These are phyloP conservation scores for Eimeria brunetti DNA, from an alignment of 169 alveolate species.

Conservation along the genomic window DNA sequence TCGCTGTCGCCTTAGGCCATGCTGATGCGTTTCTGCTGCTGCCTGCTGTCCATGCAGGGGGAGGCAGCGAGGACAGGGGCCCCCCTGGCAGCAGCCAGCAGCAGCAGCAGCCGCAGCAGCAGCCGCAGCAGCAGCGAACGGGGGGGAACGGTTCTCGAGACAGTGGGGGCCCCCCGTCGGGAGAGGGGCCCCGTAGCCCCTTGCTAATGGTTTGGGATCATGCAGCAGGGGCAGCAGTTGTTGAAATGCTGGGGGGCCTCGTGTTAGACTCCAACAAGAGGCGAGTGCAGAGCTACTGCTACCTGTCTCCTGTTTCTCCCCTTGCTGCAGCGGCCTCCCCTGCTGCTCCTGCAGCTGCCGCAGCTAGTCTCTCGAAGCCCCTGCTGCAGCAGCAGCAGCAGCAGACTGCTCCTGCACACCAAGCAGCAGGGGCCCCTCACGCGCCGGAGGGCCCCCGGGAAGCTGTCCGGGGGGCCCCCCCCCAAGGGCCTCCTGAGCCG, in stretches of 20 bases:
- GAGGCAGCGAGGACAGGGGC: background rate
- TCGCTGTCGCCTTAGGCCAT: conserved; percentile 54
- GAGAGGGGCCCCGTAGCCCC: background rate
- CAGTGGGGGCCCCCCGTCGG: background rate
- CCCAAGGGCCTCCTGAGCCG: background rate
- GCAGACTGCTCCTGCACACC: background rate
- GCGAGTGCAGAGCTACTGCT: conserved; percentile 43
- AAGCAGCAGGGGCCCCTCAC: background rate
- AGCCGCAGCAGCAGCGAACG: background rate
- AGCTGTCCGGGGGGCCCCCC: background rate
- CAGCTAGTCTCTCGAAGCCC: background rate
- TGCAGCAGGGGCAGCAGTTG: conserved; percentile 44
- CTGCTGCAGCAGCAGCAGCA: background rate
- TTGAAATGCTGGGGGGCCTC: conserved; percentile 34
- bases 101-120: background rate
- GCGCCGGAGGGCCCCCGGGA: background rate
- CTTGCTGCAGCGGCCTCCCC: background rate
- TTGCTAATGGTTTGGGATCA: conserved; percentile 51
- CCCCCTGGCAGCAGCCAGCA: background rate
- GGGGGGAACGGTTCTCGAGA: background rate
- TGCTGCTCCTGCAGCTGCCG: background rate
- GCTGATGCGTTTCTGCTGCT: conserved; percentile 42
- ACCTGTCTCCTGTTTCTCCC: background rate
- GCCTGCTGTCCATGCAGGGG: background rate
- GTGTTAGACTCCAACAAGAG: background rate